Conservation (phyloP, 305 asterid genomes). For the Petunia hybrid region DNA sequence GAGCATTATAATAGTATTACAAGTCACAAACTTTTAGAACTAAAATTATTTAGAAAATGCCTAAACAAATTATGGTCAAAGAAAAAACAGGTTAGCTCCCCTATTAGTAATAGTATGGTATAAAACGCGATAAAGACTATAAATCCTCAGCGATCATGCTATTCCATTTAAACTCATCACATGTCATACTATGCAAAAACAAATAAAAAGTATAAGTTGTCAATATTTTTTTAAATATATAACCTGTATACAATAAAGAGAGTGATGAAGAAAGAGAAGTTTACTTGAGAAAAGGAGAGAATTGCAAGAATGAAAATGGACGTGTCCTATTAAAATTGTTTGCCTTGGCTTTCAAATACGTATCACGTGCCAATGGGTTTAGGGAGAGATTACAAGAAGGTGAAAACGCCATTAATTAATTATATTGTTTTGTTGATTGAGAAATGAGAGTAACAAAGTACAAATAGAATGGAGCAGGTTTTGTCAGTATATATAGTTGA, state of each 20-base stretch:
- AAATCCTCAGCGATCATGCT: background rate
- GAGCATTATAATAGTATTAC: no score
- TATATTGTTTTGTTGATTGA: constrained; percentile 2
- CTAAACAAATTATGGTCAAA: background rate
- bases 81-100: background rate
- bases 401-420: constrained; percentile 51
- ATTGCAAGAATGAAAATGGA: constrained; percentile 47
- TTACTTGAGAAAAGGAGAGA: constrained; percentile 54
- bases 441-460: background rate
- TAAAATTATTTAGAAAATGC: no score
- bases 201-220: constrained; percentile 2
- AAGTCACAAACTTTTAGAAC: no score
- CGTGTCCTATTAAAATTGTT: constrained; percentile 45
- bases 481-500: background rate
- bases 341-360: constrained; percentile 32
- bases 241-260: background rate
- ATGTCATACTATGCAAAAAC: background rate
- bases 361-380: background rate
- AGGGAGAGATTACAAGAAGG: constrained; percentile 44
- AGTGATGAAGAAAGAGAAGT: background rate
- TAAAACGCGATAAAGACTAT: background rate
- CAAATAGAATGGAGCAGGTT: background rate
- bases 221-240: background rate
- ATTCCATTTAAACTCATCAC: background rate
- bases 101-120: background rate